Base-by-base conservation (phyloP, 2,329 filamentous ascomycete genomes). In the Monilinia vaccinii-corymbosi region DNA sequence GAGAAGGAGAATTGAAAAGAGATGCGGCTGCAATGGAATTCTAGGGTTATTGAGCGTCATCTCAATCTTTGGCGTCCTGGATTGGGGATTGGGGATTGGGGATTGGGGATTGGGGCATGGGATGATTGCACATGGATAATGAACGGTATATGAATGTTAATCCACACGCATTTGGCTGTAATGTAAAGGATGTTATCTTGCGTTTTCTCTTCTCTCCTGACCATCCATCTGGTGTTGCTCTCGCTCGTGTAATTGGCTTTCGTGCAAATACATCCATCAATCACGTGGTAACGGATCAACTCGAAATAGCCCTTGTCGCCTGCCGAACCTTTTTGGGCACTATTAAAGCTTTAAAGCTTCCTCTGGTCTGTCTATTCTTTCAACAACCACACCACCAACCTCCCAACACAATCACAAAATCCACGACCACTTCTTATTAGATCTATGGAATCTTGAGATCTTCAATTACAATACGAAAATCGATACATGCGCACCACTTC, bases 21-120 rank as follows among this genome's bases (percentile, higher is more conserved):
- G 64, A 61, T 38, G 68, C 70, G 21, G 75, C 86, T 70, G 75
- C 75, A 8, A 87, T 88, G 84, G 85, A 88, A 63, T 88, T 87
- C 72, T 88, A 71, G 8, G 5, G 2, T 53, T 32, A 14, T 32
- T 31, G 50, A 42, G 38, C 14, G 36, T 5, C 25, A 55, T 32
- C 31, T 40, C 10, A 36, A 42, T 47, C 10, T n/a, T 36, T 47
- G 53, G 28, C 44, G n/a, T 45, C 21, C 9, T 36, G 10, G 40
- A 16, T 21, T 32, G 38, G n/a, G n/a, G n/a, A n/a, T n/a, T n/a
- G n/a, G n/a, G n/a, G n/a, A n/a, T n/a, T n/a, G n/a, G n/a, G n/a
- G n/a, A n/a, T n/a, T n/a, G n/a, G n/a, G n/a, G n/a, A n/a, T n/a
- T n/a, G n/a, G n/a, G 23, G 14, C 2, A 31, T 36, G 16, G 47